Evolutionary conservation across 2,329 filamentous ascomycete species (phyloP), one percentile per base, ranked within the genome.

Genomic region (Ceratocystis huliohia): DNA sequence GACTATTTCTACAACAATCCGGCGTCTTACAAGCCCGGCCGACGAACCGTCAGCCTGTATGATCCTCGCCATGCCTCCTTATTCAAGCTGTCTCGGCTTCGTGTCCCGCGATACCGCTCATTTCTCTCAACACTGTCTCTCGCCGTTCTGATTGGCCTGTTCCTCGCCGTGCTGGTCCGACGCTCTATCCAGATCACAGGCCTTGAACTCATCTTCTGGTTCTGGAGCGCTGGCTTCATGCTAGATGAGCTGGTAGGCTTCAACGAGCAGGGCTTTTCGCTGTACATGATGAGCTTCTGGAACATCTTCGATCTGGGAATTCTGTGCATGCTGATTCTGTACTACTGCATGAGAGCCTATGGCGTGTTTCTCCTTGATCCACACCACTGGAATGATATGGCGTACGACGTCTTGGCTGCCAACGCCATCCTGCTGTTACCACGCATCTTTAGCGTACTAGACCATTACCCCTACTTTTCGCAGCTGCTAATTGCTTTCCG

Each of bases 221-320:
- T 96, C 75, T 97, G 93, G 92, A 96, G 91, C 73, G 90, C 91
- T 30, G 93, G 93, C 0, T 96, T 95, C 75, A 96, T 96, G 91
- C 84, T 96, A 41, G 93, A 96, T 72, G 93, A 96, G 76, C 83
- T 97, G 25, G 91, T 96, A 20, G 92, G 92, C 10, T 96, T 96
- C 79, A 96, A 92, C 70, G 93, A 97, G 75, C 91, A 96, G 76
- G 93, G 93, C 2, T 96, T 96, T 74, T 92, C 91, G 46, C 83
- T 97, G 37, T 97, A 96, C 76, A 90, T 96, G 72, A 93, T 96
- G 86, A 96, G 91, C 74, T 94, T 96, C 74, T 96, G 93, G 93
- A 96, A 96, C 74, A 85, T 92, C 46, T 96, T 96, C 74, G 93
- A 96, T 73, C 79, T 96, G 46, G 92, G 92, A 7, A 96, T 96